phyloP scores from a whole-genome alignment of 2,329 filamentous ascomycete genomes.

The Pyrenochaeta sp. region DNA sequence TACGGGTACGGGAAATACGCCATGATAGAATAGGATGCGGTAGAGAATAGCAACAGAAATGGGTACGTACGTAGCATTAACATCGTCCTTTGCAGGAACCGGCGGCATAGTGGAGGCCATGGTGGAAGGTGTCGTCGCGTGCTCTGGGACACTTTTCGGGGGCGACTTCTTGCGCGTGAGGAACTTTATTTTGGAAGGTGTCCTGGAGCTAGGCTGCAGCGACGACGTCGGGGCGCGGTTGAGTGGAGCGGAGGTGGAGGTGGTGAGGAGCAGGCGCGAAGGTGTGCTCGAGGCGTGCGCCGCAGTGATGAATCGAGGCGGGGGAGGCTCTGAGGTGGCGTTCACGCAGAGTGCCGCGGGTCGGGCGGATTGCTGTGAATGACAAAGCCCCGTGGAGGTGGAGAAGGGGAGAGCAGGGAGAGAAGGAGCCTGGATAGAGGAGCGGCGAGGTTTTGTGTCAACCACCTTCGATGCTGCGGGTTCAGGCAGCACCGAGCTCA shows the following conservation, averaged over 20 bases:
- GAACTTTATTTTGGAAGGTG: slow-evolving; percentile 32
- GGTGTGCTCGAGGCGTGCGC: slow-evolving; percentile 8
- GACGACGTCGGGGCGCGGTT: not conserved
- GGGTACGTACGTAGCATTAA: slow-evolving; percentile 66
- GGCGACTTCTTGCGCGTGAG: slow-evolving; percentile 44
- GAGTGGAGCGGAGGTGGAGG: slow-evolving; percentile 1
- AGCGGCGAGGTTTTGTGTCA: slow-evolving; percentile 40
- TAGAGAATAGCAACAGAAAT: not conserved
- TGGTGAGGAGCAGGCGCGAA: slow-evolving; percentile 5
- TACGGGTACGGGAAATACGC: too few relatives aligned
- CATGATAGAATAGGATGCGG: too few relatives aligned
- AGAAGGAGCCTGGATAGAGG: slow-evolving; percentile 21
- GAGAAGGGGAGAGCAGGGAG: slow-evolving; percentile 6
- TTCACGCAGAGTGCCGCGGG: too few relatives aligned
- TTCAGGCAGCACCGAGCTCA: slow-evolving; percentile 42
- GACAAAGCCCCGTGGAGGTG: slow-evolving; percentile 3
- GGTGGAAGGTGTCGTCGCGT: slow-evolving; percentile 35
- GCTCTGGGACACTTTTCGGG: slow-evolving; percentile 42
- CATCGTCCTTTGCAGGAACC: slow-evolving; percentile 64
- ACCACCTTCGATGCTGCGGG: slow-evolving; percentile 26
- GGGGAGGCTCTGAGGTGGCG: slow-evolving; percentile 9
- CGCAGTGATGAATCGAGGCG: slow-evolving; percentile 14
- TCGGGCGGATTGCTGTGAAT: too few relatives aligned
- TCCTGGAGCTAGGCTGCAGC: slow-evolving; percentile 9
- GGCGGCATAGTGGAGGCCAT: slow-evolving; percentile 49